These are phyloP conservation scores for Phlyctochytrium arcticum DNA, from an alignment of 192 early-diverging fungal genomes.

Conservation along the genomic window DNA sequence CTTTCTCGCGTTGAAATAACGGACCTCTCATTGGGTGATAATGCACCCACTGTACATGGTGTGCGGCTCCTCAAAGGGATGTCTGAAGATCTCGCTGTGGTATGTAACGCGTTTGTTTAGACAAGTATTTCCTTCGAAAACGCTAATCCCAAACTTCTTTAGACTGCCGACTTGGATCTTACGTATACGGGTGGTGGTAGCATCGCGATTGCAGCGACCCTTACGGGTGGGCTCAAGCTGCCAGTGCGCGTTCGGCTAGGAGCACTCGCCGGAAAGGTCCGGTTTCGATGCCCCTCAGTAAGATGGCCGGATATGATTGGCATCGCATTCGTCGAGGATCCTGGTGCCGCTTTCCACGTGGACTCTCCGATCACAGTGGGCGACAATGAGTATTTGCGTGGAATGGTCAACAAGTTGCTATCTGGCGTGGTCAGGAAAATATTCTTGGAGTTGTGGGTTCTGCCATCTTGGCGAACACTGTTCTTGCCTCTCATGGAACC, in stretches of 20 bases:
- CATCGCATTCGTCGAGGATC: conserved; percentile 51
- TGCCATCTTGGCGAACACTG: conserved; percentile 49
- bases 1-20: conserved; percentile 32
- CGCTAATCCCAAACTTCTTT: background rate
- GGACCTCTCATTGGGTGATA: conserved; percentile 44
- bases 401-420: conserved; percentile 46
- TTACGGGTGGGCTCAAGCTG: conserved; percentile 37
- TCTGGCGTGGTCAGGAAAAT: conserved; percentile 38
- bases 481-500: conserved; percentile 55
- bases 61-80: conserved; percentile 44
- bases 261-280: conserved; percentile 39
- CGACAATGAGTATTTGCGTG: conserved; percentile 44
- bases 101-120: background rate
- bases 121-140: background rate
- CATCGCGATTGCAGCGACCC: conserved; percentile 41
- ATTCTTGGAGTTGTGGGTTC: conserved; percentile 55
- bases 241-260: conserved; percentile 43
- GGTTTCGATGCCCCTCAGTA: conserved; percentile 43
- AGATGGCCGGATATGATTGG: conserved; percentile 46
- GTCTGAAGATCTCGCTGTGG: conserved; percentile 51
- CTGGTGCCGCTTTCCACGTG: conserved; percentile 47
- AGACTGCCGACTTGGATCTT: conserved; percentile 46
- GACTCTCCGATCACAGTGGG: conserved; percentile 44
- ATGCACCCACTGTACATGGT: conserved; percentile 39
- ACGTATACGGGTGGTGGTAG: conserved; percentile 47